These are phyloP conservation scores for Lachancea fermentati DNA, from an alignment of 805 yeast species.

Conservation along the genomic window DNA sequence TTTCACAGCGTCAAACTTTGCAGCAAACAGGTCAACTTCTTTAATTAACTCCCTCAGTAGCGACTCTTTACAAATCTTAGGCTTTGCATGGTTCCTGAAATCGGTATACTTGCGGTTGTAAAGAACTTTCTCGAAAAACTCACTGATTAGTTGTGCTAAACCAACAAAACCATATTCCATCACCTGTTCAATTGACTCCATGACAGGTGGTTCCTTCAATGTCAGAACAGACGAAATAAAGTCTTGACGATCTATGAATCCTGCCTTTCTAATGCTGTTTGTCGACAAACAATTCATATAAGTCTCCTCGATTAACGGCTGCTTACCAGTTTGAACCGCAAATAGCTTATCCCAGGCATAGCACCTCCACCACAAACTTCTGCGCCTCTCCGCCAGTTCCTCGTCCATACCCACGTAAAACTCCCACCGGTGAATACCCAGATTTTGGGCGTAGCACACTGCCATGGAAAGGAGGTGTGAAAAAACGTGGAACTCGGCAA, in stretches of 20 bases:
- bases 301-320: conserved; percentile 20
- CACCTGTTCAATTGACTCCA: neutral
- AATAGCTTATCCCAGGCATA: conserved; percentile 22
- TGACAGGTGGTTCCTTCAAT: neutral
- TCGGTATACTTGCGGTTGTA: conserved; percentile 26
- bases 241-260: conserved; percentile 10
- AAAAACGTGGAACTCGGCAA: conserved; percentile 17
- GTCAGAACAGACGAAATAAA: conserved; percentile 2
- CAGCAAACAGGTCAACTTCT: conserved; percentile 12
- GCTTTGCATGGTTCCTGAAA: conserved; percentile 22
- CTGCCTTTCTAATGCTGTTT: conserved; percentile 18
- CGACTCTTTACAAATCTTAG: conserved; percentile 14
- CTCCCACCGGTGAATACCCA: conserved; percentile 32
- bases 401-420: conserved; percentile 31
- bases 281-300: conserved; percentile 25
- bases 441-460: conserved; percentile 18
- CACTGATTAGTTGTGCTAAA: conserved; percentile 5
- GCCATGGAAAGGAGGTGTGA: conserved; percentile 11
- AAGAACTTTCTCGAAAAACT: conserved; percentile 20
- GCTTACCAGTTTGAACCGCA: conserved; percentile 14
- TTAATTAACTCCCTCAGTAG: conserved; percentile 18
- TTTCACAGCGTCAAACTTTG: conserved; percentile 18
- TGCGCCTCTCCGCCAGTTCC: conserved; percentile 24
- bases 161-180: conserved; percentile 1
- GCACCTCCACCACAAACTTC: conserved; percentile 29